Conservation (phyloP, 371 early-diverging fungal genomes). For the Mucor saturninus region DNA sequence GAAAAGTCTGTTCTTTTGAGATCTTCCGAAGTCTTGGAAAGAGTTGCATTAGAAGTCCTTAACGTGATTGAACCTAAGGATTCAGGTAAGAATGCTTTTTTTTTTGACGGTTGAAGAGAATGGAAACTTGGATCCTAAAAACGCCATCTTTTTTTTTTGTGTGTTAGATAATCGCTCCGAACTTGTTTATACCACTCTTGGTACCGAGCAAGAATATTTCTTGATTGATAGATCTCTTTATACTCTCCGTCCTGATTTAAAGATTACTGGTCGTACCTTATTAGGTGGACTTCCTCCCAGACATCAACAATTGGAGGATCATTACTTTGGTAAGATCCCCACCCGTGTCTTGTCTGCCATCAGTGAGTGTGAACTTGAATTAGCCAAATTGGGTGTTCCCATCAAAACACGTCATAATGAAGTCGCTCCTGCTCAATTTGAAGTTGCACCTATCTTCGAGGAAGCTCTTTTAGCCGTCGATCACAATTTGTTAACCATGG, state of each 20-base stretch:
- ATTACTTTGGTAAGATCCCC: constrained; percentile 98
- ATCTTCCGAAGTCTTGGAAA: constrained; percentile 82
- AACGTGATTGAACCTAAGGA: constrained; percentile 70
- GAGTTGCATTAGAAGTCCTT: constrained; percentile 80
- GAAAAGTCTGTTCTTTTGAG: constrained; percentile 97
- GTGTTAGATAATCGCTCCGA: constrained; percentile 49
- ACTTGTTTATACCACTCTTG: constrained; percentile 89
- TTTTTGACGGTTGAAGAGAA: too few relatives aligned
- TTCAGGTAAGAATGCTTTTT: constrained; percentile 35
- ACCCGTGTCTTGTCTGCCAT: constrained; percentile 90
- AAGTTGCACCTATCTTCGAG: constrained; percentile 97
- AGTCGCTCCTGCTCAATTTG: constrained; percentile 98
- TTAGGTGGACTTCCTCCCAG: constrained; percentile 94
- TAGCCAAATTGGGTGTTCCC: constrained; percentile 93
- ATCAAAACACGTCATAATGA: constrained; percentile 99
- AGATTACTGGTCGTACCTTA: constrained; percentile 94
- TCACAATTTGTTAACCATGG: constrained; percentile 98
- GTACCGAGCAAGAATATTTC: constrained; percentile 99
- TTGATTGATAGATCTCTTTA: constrained; percentile 93
- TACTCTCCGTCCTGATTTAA: constrained; percentile 93
- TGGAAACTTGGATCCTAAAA: too few relatives aligned
- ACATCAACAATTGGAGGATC: constrained; percentile 98
- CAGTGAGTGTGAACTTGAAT: constrained; percentile 93
- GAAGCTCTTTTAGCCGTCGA: constrained; percentile 96
- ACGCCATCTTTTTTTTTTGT: neutral